These are phyloP conservation scores for Amylocystis lapponica DNA, from an alignment of 768 basidiomycete species.

Conservation along the genomic window DNA sequence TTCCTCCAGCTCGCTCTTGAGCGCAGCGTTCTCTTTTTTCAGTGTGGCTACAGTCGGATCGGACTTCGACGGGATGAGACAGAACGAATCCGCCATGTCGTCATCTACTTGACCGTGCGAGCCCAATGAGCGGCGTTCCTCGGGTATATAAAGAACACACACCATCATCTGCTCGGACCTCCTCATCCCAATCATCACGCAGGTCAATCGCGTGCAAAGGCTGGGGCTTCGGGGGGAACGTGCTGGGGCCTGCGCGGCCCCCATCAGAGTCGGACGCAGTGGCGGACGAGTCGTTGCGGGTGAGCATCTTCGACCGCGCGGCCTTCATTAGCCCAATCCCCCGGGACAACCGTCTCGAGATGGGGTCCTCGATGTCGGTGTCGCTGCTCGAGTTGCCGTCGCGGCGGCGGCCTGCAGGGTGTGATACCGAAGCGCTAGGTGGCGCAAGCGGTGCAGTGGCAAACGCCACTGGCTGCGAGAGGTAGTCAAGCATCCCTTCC, in stretches of 20 bases:
- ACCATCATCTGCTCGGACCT: conserved; percentile 63
- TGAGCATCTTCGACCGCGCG: conserved; percentile 22
- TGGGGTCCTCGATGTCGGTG: conserved; percentile 61
- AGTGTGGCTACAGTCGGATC: conserved; percentile 44
- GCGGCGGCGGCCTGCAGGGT: conserved; percentile 29
- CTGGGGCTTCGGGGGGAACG: conserved; percentile 24
- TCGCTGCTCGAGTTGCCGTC: conserved; percentile 59
- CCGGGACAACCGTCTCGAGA: conserved; percentile 51
- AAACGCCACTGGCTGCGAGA: conserved; percentile 81
- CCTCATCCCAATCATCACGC: conserved; percentile 54
- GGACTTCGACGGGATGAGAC: conserved; percentile 58
- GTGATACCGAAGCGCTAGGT: conserved; percentile 23
- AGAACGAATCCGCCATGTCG: conserved; percentile 78
- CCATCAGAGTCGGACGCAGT: conserved; percentile 15
- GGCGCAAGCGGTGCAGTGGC: conserved; percentile 69
- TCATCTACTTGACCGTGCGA: conserved; percentile 45
- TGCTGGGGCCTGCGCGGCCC: conserved; percentile 12
- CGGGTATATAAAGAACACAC: conserved; percentile 11
- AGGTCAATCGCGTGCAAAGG: conserved; percentile 11
- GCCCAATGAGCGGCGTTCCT: not conserved
- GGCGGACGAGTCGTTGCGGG: conserved; percentile 21
- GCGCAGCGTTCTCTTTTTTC: conserved; percentile 59
- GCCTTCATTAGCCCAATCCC: conserved; percentile 27
- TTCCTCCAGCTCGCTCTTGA: conserved; percentile 56
- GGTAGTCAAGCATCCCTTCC: conserved; percentile 80